Conservation (phyloP, 2,329 filamentous ascomycete species). For the Dendrostoma leiphaemia region DNA sequence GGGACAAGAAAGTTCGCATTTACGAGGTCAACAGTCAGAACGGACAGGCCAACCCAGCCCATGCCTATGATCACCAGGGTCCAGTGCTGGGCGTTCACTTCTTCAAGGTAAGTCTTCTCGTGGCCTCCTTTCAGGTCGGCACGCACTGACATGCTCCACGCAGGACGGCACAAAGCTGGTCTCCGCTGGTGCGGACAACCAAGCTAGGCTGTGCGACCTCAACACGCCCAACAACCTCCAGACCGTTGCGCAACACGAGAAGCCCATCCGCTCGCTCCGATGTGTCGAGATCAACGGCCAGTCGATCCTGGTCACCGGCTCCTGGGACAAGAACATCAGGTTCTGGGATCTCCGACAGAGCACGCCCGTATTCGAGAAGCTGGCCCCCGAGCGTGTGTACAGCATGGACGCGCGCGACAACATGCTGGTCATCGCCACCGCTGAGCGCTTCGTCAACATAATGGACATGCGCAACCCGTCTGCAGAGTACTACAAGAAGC, state of each 20-base stretch:
- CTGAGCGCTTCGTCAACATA: slow-evolving; percentile 94
- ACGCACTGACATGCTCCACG: neutral
- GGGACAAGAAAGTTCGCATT: slow-evolving; percentile 97
- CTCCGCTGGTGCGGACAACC: slow-evolving; percentile 87
- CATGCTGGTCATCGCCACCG: slow-evolving; percentile 86
- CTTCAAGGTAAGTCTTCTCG: slow-evolving; percentile 66
- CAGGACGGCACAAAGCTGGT: slow-evolving; percentile 90
- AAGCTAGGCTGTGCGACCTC: slow-evolving; percentile 84
- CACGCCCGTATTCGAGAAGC: slow-evolving; percentile 62
- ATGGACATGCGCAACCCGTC: slow-evolving; percentile 81
- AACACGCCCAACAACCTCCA: slow-evolving; percentile 55
- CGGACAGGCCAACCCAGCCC: slow-evolving; percentile 68
- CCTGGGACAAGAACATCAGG: slow-evolving; percentile 87
- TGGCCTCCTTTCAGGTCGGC: neutral
- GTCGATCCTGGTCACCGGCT: slow-evolving; percentile 87
- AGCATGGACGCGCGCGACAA: slow-evolving; percentile 88
- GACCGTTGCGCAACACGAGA: slow-evolving; percentile 82
- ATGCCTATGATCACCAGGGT: slow-evolving; percentile 79
- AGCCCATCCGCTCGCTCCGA: slow-evolving; percentile 73
- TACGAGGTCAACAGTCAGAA: slow-evolving; percentile 85
- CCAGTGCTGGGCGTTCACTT: slow-evolving; percentile 85
- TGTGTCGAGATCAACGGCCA: slow-evolving; percentile 72
- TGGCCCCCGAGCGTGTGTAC: slow-evolving; percentile 78
- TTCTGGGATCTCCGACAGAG: slow-evolving; percentile 79
- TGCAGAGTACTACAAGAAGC: slow-evolving; percentile 89